Conservation (phyloP, 495 filamentous ascomycete genomes). For the Neurospora sp. region DNA sequence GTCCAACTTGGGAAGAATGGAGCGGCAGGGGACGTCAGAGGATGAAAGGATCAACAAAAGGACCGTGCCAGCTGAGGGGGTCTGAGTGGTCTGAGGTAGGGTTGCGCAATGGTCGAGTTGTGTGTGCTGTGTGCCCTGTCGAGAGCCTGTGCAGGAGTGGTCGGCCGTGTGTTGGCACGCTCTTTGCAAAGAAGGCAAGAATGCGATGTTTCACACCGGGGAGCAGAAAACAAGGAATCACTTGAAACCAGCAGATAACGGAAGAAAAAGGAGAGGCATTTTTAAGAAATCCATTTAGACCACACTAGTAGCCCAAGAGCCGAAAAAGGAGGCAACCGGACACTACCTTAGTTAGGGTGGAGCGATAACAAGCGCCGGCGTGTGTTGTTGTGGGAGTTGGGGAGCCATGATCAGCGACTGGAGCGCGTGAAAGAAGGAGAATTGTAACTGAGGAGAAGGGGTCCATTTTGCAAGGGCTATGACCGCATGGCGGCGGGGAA, state of each 20-base stretch:
- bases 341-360: background rate
- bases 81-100: background rate
- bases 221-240: background rate
- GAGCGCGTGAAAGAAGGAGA: background rate
- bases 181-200: background rate
- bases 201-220: background rate
- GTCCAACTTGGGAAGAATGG: background rate
- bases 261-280: background rate
- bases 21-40: background rate
- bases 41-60: background rate
- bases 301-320: background rate
- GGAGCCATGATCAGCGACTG: background rate
- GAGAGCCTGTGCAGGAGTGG: background rate
- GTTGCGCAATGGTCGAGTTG: background rate
- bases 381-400: background rate
- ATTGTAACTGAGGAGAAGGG: background rate
- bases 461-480: background rate
- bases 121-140: background rate
- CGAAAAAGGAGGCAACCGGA: background rate
- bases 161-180: background rate
- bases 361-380: background rate
- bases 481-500: background rate
- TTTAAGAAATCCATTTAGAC: background rate
- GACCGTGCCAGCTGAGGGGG: background rate
- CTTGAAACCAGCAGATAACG: background rate